phyloP scores from a whole-genome alignment of 352 stramenopile genomes.

The Phytopythium boreale region DNA sequence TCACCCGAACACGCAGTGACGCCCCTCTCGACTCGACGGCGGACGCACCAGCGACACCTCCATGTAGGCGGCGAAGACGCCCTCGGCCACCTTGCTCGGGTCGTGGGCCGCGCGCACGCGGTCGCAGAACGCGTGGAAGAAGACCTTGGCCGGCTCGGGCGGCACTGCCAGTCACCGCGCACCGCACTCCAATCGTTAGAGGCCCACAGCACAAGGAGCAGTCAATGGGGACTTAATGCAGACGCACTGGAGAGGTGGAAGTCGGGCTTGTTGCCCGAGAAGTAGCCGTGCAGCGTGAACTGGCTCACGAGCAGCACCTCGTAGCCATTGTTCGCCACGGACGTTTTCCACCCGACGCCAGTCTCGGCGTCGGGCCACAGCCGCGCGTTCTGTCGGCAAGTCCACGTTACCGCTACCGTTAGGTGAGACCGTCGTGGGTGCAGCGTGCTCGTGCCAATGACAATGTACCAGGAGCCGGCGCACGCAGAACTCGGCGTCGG shows the following conservation, averaged over 20 bases:
- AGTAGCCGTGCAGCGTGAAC: conserved; percentile 83
- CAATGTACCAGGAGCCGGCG: conserved; percentile 63
- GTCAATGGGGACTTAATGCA: neutral
- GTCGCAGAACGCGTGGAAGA: conserved; percentile 73
- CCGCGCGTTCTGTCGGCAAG: conserved; percentile 52
- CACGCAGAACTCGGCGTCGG: conserved; percentile 82
- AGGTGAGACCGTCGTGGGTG: neutral
- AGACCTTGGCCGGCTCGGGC: conserved; percentile 56
- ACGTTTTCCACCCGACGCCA: conserved; percentile 53
- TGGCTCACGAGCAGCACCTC: conserved; percentile 88
- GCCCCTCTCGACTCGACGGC: too few relatives aligned
- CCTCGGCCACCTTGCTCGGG: conserved; percentile 70
- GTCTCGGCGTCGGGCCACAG: conserved; percentile 73
- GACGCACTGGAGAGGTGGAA: conserved; percentile 80
- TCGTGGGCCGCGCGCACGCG: conserved; percentile 57
- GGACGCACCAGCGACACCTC: conserved; percentile 74
- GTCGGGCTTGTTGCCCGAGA: conserved; percentile 83
- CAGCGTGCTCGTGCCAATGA: neutral
- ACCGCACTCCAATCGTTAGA: neutral
- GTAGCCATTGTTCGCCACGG: conserved; percentile 54
- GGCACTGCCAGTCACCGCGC: conserved; percentile 41
- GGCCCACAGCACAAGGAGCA: neutral
- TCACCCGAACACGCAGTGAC: too few relatives aligned
- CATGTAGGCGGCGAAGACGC: conserved; percentile 84
- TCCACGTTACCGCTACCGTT: neutral